Base-by-base conservation (phyloP, 805 yeast genomes). In the Nakazawaea pomicola region DNA sequence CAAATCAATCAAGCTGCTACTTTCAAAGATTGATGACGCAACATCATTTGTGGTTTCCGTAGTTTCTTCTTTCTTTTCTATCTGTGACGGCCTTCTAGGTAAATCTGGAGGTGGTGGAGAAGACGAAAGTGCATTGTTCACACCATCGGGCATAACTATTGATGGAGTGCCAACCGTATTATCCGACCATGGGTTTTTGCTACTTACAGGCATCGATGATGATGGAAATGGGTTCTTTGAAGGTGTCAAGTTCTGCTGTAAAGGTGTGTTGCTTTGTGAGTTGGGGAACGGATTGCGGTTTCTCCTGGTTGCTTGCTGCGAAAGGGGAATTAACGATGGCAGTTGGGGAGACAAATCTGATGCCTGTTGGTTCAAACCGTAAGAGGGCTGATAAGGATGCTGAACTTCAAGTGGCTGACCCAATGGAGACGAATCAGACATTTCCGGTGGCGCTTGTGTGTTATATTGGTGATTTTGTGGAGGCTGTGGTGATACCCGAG, bases 201-300 rank as follows among this genome's bases (percentile, higher is more conserved):
- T 15, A 14, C 27, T 15, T 4, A 11, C 28, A 9, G 28, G n/a
- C 18, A 18, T 18, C 8, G 17, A 12, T 27, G 24, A 12, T 18
- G 17, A 4, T 6, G 37, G 33, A 16, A 32, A 38, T n/a, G 42
- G 42, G 20, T 38, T 38, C 16, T 31, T 32, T 19, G 25, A 29
- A 12, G 17, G 15, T 5, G 5, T 14, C 4, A 20, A 18, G 20
- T 18, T 16, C 7, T 9, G 6, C 17, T n/a, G 3, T 14, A 9
- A 6, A 14, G 19, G 28, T 12, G 15, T 15, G 3, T 32, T 21
- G 8, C 27, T n/a, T 7, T 24, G 14, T 4, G 23, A 19, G 6
- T 19, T 4, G 18, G 40, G 40, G 34, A 36, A 36, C 10, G 40
- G 40, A 21, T 36, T 36, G 11, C 27, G 19, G 19, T 30, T 6